A percentile compares a stretch with the other conserved stretches of the same genome.
phyloP scores from a whole-genome alignment of 108 stramenopile genomes.

The Cafeteria roenbergensis region DNA sequence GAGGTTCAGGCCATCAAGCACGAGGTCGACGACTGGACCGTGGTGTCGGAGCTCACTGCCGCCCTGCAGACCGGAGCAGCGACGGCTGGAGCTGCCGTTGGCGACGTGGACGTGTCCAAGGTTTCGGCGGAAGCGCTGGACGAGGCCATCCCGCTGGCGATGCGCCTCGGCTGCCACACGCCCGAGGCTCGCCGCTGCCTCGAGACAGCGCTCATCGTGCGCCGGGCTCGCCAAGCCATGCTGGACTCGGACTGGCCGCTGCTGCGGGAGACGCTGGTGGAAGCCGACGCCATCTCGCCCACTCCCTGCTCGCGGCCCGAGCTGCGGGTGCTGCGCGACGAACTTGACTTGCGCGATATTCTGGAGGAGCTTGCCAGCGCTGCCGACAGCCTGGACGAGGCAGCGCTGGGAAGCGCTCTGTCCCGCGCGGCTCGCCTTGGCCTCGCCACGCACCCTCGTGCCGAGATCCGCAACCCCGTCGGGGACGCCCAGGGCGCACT shows the following conservation, averaged over 20 bases:
- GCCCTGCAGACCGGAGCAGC: neutral
- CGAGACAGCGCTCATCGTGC: neutral
- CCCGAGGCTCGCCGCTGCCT: neutral
- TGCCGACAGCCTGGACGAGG: neutral
- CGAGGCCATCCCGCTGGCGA: constrained; percentile 1
- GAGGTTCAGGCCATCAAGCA: constrained; percentile 1
- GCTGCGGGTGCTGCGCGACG: neutral
- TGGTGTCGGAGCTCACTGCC: neutral
- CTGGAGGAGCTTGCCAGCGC: neutral
- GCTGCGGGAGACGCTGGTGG: neutral
- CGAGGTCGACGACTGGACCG: constrained; percentile 1
- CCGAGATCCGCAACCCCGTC: neutral
- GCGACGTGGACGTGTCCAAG: neutral
- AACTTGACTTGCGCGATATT: neutral
- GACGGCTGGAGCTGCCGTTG: neutral
- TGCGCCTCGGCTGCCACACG: neutral
- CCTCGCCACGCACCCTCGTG: neutral
- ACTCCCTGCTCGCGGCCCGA: neutral
- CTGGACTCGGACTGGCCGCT: neutral
- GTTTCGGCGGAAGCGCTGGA: neutral
- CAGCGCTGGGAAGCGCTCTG: neutral
- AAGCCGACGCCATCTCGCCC: neutral
- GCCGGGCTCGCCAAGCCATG: neutral
- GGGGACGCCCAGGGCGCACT: neutral
- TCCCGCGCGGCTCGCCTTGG: neutral